Conservation (phyloP, 441 rosid genomes). For the Erysimum pusillum region DNA sequence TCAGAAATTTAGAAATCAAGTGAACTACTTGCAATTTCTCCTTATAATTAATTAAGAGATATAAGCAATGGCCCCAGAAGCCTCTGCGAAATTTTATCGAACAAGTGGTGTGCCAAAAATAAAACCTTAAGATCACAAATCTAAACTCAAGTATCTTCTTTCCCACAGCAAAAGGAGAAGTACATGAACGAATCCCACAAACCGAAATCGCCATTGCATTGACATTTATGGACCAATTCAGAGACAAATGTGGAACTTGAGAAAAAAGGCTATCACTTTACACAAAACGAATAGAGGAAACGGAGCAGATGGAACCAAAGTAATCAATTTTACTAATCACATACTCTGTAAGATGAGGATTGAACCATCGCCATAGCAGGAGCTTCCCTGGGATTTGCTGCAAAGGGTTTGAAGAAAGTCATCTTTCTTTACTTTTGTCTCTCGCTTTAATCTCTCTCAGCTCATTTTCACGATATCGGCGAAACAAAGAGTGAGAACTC, state of each 20-base stretch:
- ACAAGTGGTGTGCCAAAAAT: slow-evolving; percentile 49
- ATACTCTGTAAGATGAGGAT: slow-evolving; percentile 69
- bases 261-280: slow-evolving; percentile 11
- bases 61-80: background rate
- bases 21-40: background rate
- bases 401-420: slow-evolving; percentile 60
- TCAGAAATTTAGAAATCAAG: slow-evolving; percentile 4
- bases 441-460: background rate
- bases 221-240: background rate
- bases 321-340: background rate
- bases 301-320: background rate
- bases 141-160: no score
- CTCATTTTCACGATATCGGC: slow-evolving; percentile 8
- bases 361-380: slow-evolving; percentile 74
- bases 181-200: slow-evolving; percentile 1
- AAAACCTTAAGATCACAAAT: background rate
- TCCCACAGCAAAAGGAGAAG: background rate
- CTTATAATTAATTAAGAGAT: background rate
- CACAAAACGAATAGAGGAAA: background rate
- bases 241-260: background rate
- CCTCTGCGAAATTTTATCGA: slow-evolving; percentile 51
- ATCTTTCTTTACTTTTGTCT: slow-evolving; percentile 28
- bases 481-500: background rate
- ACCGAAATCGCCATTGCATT: background rate
- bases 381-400: slow-evolving; percentile 61